phyloP scores from a whole-genome alignment of 495 filamentous ascomycete genomes.

The Parmelia sp. region DNA sequence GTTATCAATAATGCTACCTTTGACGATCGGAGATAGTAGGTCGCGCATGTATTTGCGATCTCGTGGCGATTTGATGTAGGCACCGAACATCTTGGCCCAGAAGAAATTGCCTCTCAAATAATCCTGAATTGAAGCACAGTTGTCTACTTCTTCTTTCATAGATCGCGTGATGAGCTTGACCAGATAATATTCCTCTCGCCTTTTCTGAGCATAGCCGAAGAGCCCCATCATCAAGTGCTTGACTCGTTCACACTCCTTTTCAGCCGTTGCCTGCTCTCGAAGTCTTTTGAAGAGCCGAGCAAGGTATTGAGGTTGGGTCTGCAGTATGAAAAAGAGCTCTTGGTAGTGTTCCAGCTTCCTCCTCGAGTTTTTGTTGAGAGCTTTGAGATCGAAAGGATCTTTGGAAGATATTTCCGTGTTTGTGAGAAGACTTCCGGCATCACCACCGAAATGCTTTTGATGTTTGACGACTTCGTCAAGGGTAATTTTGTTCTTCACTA shows the following conservation, averaged over 20 bases:
- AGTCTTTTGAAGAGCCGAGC: conserved; percentile 78
- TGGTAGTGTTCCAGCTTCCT: conserved; percentile 96
- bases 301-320: conserved; percentile 94
- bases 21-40: conserved; percentile 72
- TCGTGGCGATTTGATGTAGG: conserved; percentile 84
- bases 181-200: conserved; percentile 93
- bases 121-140: conserved; percentile 66
- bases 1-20: conserved; percentile 85
- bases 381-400: conserved; percentile 94
- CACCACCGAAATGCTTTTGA: conserved; percentile 92
- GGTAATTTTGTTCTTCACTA: conserved; percentile 99
- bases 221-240: conserved; percentile 93
- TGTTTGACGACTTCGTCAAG: conserved; percentile 96
- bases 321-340: conserved; percentile 93
- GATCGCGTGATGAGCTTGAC: conserved; percentile 80
- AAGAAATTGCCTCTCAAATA: conserved; percentile 88
- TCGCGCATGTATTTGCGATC: conserved; percentile 89
- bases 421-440: conserved; percentile 76
- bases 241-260: conserved; percentile 87
- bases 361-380: conserved; percentile 89
- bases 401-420: conserved; percentile 82
- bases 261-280: conserved; percentile 75
- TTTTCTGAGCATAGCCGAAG: conserved; percentile 95
- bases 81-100: conserved; percentile 78
- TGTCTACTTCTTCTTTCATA: conserved; percentile 79